Evolutionary conservation across 352 stramenopile genomes (phyloP), one percentile per base, ranked within the genome.

Genomic region (Phytophthora melonis): DNA sequence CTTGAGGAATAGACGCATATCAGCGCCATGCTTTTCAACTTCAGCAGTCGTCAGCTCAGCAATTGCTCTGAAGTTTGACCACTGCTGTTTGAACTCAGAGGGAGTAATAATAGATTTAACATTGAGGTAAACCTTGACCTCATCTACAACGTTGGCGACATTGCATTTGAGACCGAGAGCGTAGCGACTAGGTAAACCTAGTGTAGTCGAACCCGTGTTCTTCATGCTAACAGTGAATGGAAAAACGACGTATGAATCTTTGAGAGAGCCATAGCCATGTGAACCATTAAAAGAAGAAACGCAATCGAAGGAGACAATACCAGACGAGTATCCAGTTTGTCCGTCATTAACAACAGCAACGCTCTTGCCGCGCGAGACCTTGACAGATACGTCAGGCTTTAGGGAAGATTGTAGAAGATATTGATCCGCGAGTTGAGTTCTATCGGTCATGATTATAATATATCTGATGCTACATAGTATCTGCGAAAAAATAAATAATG

Each of bases 1-100:
- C 47, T 55, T 55, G n/a, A 55, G 32, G 32, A n/a, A 60, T 18
- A 60, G 54, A 27, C 8, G 16, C n/a, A 47, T 25, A 30, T 47
- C 54, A n/a, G 55, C 55, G 3, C 55, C 55, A 16, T 61, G 55
- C 30, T 61, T 61, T 3, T 45, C 30, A 5, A 61, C 32, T 3
- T 61, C 27, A 18, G 16, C 55, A 5, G 16, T 8, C 1, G 30
- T 30, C 3, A 47, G 27, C n/a, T 60, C 54, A 23, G 32, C 19
- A 18, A 47, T 43, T 0, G 54, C 54, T 9, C 54, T 13, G 5
- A 61, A 6, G 55, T 61, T 61, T 2, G 43, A 25, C 30, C 30
- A 43, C 4, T 49, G n/a, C 13, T n/a, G 16, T 32, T 61, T 61
- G 32, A 32, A 61, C 18, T 61, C 55, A 0, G 14, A 45, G 5